Base-by-base conservation (phyloP, 2,329 filamentous ascomycete species). In the Cladophialophora psammophila region DNA sequence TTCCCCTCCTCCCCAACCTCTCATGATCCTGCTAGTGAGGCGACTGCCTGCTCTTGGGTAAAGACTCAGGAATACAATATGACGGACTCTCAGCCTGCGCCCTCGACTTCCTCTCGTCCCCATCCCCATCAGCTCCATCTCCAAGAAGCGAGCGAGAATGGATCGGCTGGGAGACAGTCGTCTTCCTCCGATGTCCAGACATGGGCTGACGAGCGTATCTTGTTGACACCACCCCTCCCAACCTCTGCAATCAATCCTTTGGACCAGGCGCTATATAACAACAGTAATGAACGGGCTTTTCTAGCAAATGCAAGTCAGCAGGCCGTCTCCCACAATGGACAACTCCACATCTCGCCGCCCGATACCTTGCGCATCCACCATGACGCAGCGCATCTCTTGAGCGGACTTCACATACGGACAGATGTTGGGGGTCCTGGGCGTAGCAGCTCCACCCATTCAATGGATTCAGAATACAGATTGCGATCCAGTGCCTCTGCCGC, bases 401-500 rank as follows among this genome's bases (percentile, higher is more conserved):
- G 69, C 48, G 72, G 70, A 6, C 65, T 73, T 38, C 71, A 70
- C 31, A 72, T 73, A 58, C 64, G 63, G 53, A 73, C 72, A 20
- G 72, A 73, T 65, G 48, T 72, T 36, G 53, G 66, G 26, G 32
- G 56, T 3, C 56, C 68, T 15, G 59, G 62, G 18, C 63, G 68
- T 34, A 69, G 65, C 26, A 63, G 56, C 15, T 73, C 71, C 6
- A 58, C 58, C 34, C 62, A 66, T 13, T 72, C 72, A 1, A 50
- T 69, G 5, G 71, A 72, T 10, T 67, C 65, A 26, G 80, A 82
- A 64, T 63, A 72, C 36, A 72, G 74, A 36, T 69, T 80, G 35
- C 77, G 78, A n/a, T 76, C 78, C 31, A 81, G 79, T 68, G 64
- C 76, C 18, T 83, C 81, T 20, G 77, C 79, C 2, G 75, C 78